Conservation (phyloP, 192 early-diverging fungal species). For the Linnemannia hyalina region DNA sequence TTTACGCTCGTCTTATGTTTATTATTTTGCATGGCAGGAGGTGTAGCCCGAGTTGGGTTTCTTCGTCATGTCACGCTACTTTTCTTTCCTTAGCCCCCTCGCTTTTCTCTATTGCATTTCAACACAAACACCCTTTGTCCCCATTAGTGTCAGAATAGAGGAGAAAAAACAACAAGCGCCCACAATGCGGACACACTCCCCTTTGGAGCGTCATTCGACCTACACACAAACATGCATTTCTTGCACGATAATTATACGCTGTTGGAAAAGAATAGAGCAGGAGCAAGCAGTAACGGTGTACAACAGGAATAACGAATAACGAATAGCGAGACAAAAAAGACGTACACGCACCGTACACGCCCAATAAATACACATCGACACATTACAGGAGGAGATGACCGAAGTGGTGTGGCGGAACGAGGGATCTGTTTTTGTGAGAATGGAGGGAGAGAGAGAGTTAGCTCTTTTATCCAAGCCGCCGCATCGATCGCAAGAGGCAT, state of each 20-base stretch:
- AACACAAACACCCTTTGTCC: background rate
- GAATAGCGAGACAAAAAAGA: slow-evolving; percentile 9
- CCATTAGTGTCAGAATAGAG: background rate
- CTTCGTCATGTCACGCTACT: background rate
- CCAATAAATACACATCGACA: too few relatives aligned
- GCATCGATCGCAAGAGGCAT: too few relatives aligned
- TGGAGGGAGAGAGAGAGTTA: too few relatives aligned
- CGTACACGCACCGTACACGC: slow-evolving; percentile 4
- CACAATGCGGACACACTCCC: background rate
- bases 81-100: background rate
- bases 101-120: background rate
- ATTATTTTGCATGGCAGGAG: background rate
- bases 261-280: background rate
- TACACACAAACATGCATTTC: background rate
- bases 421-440: too few relatives aligned
- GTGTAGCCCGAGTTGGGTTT: background rate
- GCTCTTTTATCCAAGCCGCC: too few relatives aligned
- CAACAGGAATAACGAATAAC: background rate
- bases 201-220: background rate
- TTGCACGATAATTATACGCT: background rate
- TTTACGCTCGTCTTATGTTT: background rate
- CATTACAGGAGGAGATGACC: too few relatives aligned
- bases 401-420: too few relatives aligned
- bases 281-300: background rate
- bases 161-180: background rate